Evolutionary conservation across 176 grass and related monocot genomes (phyloP).

Genomic region (Juncus inflexus): DNA sequence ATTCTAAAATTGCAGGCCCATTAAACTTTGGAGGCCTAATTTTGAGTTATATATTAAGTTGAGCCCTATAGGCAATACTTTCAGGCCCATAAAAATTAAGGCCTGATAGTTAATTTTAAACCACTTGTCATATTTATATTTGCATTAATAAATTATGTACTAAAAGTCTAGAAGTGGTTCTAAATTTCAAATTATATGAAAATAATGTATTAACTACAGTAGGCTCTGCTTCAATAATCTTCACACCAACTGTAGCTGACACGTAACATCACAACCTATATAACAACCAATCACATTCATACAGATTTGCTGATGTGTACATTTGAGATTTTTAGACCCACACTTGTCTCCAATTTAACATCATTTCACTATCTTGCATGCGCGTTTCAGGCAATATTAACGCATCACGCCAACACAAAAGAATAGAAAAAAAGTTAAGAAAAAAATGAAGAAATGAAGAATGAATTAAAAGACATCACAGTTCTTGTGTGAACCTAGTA

Average conservation of each 20-base stretch:
- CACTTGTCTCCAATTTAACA: constrained; percentile 2
- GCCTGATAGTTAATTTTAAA: too few species aligned
- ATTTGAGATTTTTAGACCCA: too few species aligned
- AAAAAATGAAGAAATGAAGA: background rate
- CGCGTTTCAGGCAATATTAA: background rate
- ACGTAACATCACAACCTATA: constrained; percentile 7
- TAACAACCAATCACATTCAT: constrained; percentile 13
- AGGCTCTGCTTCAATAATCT: background rate
- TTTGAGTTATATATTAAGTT: too few species aligned
- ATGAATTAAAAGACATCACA: background rate
- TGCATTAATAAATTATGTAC: too few species aligned
- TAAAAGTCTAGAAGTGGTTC: too few species aligned
- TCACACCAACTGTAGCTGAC: constrained; percentile 14
- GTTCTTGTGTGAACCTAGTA: constrained; percentile 7
- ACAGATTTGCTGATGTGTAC: constrained; percentile 13
- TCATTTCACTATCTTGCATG: background rate
- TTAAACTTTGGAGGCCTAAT: too few species aligned
- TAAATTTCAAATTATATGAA: background rate
- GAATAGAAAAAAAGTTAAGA: background rate
- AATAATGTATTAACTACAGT: background rate
- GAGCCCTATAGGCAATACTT: too few species aligned
- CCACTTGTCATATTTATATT: too few species aligned
- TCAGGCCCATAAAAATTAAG: too few species aligned
- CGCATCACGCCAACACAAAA: background rate
- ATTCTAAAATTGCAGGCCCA: too few species aligned